Conservation (phyloP, 164 flowering plant genomes). For the Chimonanthus praecox region DNA sequence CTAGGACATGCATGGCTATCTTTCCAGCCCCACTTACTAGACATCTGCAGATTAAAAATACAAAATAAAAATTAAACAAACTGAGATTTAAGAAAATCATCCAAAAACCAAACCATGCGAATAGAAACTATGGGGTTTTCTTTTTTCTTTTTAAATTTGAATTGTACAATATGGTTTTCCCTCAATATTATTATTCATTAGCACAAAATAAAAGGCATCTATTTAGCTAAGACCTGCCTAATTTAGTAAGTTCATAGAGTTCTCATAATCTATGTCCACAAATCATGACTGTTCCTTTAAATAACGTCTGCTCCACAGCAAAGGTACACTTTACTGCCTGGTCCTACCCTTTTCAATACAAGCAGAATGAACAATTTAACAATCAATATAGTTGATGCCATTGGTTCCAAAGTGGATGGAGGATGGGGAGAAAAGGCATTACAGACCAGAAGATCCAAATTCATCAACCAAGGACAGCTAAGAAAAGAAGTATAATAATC, state of each 20-base stretch:
- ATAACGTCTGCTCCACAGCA: neutral
- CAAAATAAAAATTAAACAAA: neutral
- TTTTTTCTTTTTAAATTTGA: too few species aligned
- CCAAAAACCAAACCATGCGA: neutral
- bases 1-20: slow-evolving; percentile 93
- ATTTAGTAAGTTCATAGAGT: neutral
- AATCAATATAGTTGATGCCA: neutral
- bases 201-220: too few species aligned
- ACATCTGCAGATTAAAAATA: slow-evolving; percentile 49
- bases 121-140: too few species aligned
- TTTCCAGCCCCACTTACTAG: slow-evolving; percentile 96
- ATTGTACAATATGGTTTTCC: too few species aligned
- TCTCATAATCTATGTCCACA: neutral
- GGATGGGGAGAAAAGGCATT: neutral
- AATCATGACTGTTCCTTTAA: neutral
- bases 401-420: neutral
- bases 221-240: too few species aligned
- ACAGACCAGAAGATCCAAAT: neutral
- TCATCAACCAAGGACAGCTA: neutral
- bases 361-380: neutral
- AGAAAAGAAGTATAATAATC: neutral
- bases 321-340: neutral
- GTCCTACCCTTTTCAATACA: neutral
- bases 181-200: too few species aligned
- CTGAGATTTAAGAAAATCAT: too few species aligned